Evolutionary conservation across 805 yeast genomes (phyloP).

Genomic region (Ogataea trehalophila): DNA sequence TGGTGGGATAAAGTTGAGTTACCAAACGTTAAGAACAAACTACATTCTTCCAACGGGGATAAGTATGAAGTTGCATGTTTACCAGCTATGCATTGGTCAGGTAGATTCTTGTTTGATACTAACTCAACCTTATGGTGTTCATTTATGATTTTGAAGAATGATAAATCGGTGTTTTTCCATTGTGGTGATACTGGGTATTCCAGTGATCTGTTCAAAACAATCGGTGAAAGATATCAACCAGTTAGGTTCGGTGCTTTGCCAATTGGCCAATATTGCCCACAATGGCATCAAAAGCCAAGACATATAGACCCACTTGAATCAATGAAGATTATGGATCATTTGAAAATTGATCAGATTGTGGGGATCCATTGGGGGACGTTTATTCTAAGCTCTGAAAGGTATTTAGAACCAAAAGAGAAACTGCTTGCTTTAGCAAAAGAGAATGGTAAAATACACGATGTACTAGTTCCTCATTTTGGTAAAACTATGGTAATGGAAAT

Average conservation of each 20-base stretch:
- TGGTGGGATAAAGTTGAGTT: constrained; percentile 82
- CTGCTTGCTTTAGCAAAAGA: constrained; percentile 46
- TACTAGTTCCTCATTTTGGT: constrained; percentile 72
- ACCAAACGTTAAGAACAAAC: background rate
- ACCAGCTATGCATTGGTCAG: constrained; percentile 98
- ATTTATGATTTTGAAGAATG: constrained; percentile 61
- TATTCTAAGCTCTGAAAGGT: constrained; percentile 81
- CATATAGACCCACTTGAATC: constrained; percentile 84
- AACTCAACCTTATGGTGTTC: constrained; percentile 88
- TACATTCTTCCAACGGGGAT: constrained; percentile 27
- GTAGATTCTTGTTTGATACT: constrained; percentile 73
- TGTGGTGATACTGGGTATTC: constrained; percentile 95
- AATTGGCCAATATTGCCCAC: constrained; percentile 92
- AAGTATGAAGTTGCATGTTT: constrained; percentile 78
- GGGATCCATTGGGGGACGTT: constrained; percentile 99
- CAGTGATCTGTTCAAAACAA: constrained; percentile 62
- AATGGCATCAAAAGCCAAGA: constrained; percentile 89
- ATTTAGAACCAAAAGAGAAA: constrained; percentile 70
- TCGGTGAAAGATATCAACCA: constrained; percentile 61
- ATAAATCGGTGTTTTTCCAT: constrained; percentile 73
- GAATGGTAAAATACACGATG: constrained; percentile 33
- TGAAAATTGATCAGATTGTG: constrained; percentile 56
- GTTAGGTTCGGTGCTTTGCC: constrained; percentile 72
- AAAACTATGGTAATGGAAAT: constrained; percentile 54
- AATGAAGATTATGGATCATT: constrained; percentile 56